phyloP scores from a whole-genome alignment of 495 filamentous ascomycete species.

The Xylaria scruposa region DNA sequence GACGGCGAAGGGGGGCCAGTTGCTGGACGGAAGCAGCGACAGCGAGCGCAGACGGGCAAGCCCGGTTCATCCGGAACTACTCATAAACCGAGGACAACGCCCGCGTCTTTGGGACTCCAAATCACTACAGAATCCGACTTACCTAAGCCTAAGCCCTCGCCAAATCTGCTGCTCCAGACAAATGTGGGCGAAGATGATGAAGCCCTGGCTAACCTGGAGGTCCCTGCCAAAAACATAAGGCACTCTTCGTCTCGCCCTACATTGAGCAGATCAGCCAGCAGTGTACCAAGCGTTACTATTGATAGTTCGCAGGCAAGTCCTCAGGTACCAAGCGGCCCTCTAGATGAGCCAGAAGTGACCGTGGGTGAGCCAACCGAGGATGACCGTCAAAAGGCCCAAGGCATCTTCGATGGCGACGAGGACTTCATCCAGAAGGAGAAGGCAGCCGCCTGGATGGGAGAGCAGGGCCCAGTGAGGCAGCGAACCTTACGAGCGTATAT shows the following conservation, averaged over 20 bases:
- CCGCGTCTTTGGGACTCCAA: not conserved
- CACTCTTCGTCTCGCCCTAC: constrained; percentile 32
- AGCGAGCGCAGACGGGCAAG: constrained; percentile 19
- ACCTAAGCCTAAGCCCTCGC: constrained; percentile 27
- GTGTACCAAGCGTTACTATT: constrained; percentile 56
- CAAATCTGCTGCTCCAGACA: constrained; percentile 31
- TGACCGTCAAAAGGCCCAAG: constrained; percentile 74
- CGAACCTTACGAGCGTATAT: constrained; percentile 84
- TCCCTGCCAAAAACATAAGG: constrained; percentile 29
- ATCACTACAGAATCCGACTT: constrained; percentile 11
- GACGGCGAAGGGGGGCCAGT: constrained; percentile 33
- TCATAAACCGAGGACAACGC: not conserved
- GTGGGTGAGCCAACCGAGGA: constrained; percentile 64
- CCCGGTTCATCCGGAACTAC: not conserved
- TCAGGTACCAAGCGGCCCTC: constrained; percentile 42
- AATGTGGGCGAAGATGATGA: constrained; percentile 25
- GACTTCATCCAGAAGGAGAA: constrained; percentile 75
- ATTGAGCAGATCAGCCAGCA: constrained; percentile 52
- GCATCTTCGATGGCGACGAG: constrained; percentile 87
- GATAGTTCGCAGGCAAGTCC: constrained; percentile 44
- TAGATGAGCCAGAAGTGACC: constrained; percentile 57
- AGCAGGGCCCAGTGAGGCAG: constrained; percentile 69
- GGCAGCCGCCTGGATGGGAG: constrained; percentile 90
- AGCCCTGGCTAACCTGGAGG: constrained; percentile 8
- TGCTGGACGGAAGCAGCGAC: constrained; percentile 24